Base-by-base conservation (phyloP, 2,329 filamentous ascomycete species). In the Alternaria consortialis region DNA sequence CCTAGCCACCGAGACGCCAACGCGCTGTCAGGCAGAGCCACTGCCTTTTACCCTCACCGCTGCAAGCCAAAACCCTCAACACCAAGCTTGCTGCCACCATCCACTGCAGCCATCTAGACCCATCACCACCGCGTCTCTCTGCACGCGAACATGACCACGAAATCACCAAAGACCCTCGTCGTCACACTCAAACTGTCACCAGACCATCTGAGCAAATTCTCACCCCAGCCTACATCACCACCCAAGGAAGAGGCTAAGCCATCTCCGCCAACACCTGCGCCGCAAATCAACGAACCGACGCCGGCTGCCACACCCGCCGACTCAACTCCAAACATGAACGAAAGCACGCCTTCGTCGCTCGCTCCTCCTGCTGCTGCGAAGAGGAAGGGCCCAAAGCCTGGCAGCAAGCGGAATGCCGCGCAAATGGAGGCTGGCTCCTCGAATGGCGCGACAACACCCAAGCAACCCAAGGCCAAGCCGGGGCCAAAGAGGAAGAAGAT, bases 401-500 rank as follows among this genome's bases (percentile, higher is more conserved):
- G 84, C 56, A 84, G 83, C 60, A 90, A 91, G 80, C 84, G 88
- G 75, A 80, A 80, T 63, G 77, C 79, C 60, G 81, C 79, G 72
- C 83, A 80, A 79, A 72, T 76, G 81, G 91, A 94, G 65, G 84
- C 83, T 31, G 58, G 58, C 34, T 43, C 63, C 34, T 43, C 63
- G 17, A 65, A 53, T 29, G 43, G 48, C 53, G 32, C 62, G 25
- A 75, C 82, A 29, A 84, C 89, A 27, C 84, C 89, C n/a, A 93
- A 91, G 37, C 51, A 52, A 79, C 84, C 89, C 56, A 85, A 92
- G 76, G 91, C 91, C 76, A 96, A 97, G 83, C 94, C 95, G 7
- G 94, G 94, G 7, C 94, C 94, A 0, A 98, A 97, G 87, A 97
- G 96, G 83, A 90, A 91, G 67, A 90, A 91, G 85, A 82, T 97